These are phyloP conservation scores for Euphorbia tirucalli DNA, from an alignment of 345 rosid genomes.

Conservation along the genomic window DNA sequence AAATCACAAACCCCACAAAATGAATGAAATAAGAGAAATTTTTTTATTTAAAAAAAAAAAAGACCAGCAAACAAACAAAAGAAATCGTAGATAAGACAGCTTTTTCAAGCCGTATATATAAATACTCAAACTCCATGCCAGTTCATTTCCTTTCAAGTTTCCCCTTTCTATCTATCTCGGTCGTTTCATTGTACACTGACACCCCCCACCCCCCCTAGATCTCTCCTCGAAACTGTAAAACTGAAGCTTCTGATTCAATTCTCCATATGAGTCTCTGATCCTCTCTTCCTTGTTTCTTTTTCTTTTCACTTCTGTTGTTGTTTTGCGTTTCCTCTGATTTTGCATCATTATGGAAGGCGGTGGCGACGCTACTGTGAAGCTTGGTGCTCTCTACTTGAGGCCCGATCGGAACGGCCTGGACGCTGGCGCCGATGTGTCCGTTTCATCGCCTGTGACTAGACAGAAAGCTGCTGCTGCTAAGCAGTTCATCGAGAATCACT, in stretches of 20 bases:
- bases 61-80: conserved; percentile 5
- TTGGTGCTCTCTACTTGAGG: conserved; percentile 57
- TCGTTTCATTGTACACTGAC: conserved; percentile 34
- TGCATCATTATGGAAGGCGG: conserved; percentile 62
- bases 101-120: conserved; percentile 7
- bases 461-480: conserved; percentile 99
- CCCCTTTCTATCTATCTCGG: background rate
- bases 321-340: background rate
- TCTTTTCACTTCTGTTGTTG: background rate
- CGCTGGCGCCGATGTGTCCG: conserved; percentile 62
- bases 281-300: background rate
- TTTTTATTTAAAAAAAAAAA: conserved; percentile 1
- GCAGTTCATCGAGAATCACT: conserved; percentile 97
- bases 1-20: background rate
- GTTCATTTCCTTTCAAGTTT: conserved; percentile 19
- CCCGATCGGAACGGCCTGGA: conserved; percentile 59
- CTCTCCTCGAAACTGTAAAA: conserved; percentile 30
- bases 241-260: conserved; percentile 8
- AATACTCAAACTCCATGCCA: conserved; percentile 26
- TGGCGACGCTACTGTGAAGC: conserved; percentile 76
- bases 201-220: conserved; percentile 21
- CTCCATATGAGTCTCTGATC: conserved; percentile 18
- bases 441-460: conserved; percentile 89
- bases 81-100: conserved; percentile 25
- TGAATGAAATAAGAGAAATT: background rate